Evolutionary conservation across 2,329 filamentous ascomycete genomes (phyloP).

Genomic region (Diaporthe vaccinii): DNA sequence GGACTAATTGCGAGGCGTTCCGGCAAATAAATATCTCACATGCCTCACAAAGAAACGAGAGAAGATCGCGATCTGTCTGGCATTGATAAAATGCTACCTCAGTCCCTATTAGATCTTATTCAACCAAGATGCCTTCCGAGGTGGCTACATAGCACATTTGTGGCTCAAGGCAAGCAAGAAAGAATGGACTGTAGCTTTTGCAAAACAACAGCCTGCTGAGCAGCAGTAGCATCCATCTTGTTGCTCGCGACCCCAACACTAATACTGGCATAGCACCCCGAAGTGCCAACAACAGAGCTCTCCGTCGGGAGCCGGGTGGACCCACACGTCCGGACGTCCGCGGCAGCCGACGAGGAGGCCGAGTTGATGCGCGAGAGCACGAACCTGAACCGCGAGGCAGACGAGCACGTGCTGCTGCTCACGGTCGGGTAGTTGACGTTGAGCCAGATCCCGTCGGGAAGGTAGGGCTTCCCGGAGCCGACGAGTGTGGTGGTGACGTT

Average conservation of each 20-base stretch:
- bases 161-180: slow-evolving; percentile 32
- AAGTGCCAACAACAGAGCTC: slow-evolving; percentile 61
- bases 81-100: too few relatives aligned
- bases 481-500: slow-evolving; percentile 70
- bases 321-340: slow-evolving; percentile 72
- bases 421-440: slow-evolving; percentile 78
- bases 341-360: slow-evolving; percentile 43
- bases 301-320: slow-evolving; percentile 70
- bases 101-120: too few relatives aligned
- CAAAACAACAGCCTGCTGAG: slow-evolving; percentile 64
- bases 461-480: slow-evolving; percentile 70
- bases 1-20: too few relatives aligned
- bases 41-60: too few relatives aligned
- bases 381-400: slow-evolving; percentile 70
- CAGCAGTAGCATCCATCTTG: slow-evolving; percentile 70
- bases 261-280: slow-evolving; percentile 72
- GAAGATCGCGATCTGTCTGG: too few relatives aligned
- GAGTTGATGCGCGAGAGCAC: slow-evolving; percentile 74
- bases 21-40: too few relatives aligned
- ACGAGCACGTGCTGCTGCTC: slow-evolving; percentile 60
- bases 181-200: slow-evolving; percentile 57
- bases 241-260: slow-evolving; percentile 72
- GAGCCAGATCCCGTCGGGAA: slow-evolving; percentile 71
- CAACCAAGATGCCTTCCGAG: too few relatives aligned
- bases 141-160: background rate